A percentile compares a stretch with the other conserved stretches of the same genome.
phyloP scores from a whole-genome alignment of 202 grass and related monocot species.

The Setaria italica region DNA sequence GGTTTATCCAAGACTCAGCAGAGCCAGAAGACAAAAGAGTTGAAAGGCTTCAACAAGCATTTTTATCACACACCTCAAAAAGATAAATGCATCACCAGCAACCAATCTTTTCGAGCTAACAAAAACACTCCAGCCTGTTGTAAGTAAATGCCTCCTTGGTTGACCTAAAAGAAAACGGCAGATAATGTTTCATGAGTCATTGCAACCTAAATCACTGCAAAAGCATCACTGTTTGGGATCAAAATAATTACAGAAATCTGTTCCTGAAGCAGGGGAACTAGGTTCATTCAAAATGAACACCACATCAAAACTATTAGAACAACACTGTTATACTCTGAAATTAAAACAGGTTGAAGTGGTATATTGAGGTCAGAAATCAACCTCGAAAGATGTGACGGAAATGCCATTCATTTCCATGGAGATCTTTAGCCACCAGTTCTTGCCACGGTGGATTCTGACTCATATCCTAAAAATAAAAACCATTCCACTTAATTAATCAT shows the following conservation, averaged over 20 bases:
- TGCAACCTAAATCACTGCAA: not conserved
- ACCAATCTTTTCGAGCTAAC: constrained; percentile 88
- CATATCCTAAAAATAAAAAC: constrained; percentile 74
- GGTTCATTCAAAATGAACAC: constrained; percentile 16
- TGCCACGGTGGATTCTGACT: constrained; percentile 92
- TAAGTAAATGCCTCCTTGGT: constrained; percentile 95
- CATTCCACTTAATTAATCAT: not conserved
- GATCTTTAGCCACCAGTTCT: constrained; percentile 93
- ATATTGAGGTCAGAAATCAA: constrained; percentile 34
- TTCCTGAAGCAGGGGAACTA: not conserved
- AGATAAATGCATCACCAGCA: constrained; percentile 96
- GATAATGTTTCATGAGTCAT: not conserved
- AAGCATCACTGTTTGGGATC: too few relatives aligned
- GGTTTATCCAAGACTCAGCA: constrained; percentile 21
- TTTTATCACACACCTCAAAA: constrained; percentile 71
- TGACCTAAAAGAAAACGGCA: constrained; percentile 65
- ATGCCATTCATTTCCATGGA: constrained; percentile 91
- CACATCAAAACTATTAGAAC: constrained; percentile 7
- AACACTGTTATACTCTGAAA: constrained; percentile 10
- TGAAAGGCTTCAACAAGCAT: constrained; percentile 13
- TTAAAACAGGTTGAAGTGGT: constrained; percentile 8
- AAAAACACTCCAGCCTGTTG: constrained; percentile 96
- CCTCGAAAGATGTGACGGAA: constrained; percentile 99
- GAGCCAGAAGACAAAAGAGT: constrained; percentile 31
- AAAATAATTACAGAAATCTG: not conserved